A percentile compares a stretch with the other conserved stretches of the same genome.
Conservation (phyloP, 306 rosid species). For the Betula pendula region DNA sequence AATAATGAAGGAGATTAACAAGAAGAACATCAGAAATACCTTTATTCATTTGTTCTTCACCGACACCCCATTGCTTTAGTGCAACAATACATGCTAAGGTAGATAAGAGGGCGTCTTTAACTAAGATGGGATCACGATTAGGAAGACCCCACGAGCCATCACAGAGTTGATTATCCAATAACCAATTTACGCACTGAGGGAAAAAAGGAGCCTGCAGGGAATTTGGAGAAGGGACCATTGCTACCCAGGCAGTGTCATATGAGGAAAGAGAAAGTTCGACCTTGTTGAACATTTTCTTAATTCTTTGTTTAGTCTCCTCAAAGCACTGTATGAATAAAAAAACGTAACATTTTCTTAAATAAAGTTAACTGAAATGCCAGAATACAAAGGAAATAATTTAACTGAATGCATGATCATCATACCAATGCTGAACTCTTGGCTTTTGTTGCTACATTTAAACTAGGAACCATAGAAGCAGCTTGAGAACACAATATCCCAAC, state of each 20-base stretch:
- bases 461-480: conserved; percentile 21
- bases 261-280: conserved; percentile 77
- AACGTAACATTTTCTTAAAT: background rate
- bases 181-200: conserved; percentile 76
- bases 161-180: conserved; percentile 62
- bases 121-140: conserved; percentile 43
- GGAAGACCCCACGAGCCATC: conserved; percentile 88
- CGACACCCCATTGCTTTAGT: conserved; percentile 66
- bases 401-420: conserved; percentile 13
- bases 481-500: conserved; percentile 1
- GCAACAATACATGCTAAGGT: conserved; percentile 73
- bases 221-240: conserved; percentile 71
- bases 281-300: conserved; percentile 57
- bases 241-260: conserved; percentile 95
- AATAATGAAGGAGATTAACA: conserved; percentile 11
- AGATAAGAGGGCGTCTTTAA: conserved; percentile 69
- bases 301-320: conserved; percentile 58
- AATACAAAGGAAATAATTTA: background rate
- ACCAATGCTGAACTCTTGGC: conserved; percentile 31
- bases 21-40: conserved; percentile 39
- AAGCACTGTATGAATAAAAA: conserved; percentile 37
- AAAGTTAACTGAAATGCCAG: background rate
- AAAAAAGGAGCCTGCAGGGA: conserved; percentile 56
- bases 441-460: conserved; percentile 21
- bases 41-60: conserved; percentile 55